These are phyloP conservation scores for Paramecium octaurelia DNA, from an alignment of 73 alveolate genomes.

Conservation along the genomic window DNA sequence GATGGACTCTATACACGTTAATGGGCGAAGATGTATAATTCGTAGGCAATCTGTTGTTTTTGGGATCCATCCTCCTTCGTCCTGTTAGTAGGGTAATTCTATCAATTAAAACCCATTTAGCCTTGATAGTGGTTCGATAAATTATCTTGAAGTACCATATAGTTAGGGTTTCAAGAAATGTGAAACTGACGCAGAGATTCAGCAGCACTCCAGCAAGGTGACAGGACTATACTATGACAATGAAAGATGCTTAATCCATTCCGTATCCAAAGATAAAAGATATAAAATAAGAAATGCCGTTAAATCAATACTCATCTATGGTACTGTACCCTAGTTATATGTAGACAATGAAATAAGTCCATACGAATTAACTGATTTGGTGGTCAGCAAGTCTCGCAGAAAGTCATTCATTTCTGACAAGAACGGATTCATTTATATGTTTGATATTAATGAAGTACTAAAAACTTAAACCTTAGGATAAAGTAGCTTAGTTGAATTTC, in stretches of 20 bases:
- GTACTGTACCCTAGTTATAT: background rate
- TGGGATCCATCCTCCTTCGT: slow-evolving; percentile 59
- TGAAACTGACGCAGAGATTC: slow-evolving; percentile 24
- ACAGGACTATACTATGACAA: slow-evolving; percentile 53
- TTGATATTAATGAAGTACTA: background rate
- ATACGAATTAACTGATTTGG: slow-evolving; percentile 57
- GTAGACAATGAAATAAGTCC: slow-evolving; percentile 55
- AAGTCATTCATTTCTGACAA: slow-evolving; percentile 19
- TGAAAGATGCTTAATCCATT: slow-evolving; percentile 14
- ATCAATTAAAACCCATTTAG: background rate
- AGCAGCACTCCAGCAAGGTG: slow-evolving; percentile 32
- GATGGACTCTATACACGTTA: slow-evolving; percentile 33
- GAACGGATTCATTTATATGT: slow-evolving; percentile 41
- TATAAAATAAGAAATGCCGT: slow-evolving; percentile 21
- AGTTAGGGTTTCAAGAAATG: slow-evolving; percentile 36
- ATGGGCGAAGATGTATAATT: slow-evolving; percentile 56
- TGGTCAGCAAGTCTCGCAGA: background rate
- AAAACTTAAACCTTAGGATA: background rate
- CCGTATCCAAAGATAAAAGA: background rate
- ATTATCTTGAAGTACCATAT: slow-evolving; percentile 38
- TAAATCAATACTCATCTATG: background rate
- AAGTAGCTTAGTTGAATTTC: slow-evolving; percentile 39
- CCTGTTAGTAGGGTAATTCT: slow-evolving; percentile 47
- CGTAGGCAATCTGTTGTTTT: slow-evolving; percentile 50
- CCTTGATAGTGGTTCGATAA: slow-evolving; percentile 58